These are phyloP conservation scores for Cyphellophora europaea DNA, from an alignment of 2,329 filamentous ascomycete genomes.

Conservation along the genomic window DNA sequence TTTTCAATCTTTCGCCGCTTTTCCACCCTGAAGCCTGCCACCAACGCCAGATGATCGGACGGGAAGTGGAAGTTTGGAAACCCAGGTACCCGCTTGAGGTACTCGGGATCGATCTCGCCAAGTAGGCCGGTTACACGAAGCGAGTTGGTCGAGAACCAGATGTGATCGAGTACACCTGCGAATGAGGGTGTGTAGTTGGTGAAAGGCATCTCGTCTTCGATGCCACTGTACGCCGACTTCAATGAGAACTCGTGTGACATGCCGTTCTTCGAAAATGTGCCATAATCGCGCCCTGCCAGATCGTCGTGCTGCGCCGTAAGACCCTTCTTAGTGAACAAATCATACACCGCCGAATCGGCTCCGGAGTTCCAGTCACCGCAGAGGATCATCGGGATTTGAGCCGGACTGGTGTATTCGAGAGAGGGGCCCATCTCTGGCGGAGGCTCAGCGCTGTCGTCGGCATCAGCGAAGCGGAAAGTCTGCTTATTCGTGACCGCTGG, in stretches of 20 bases:
- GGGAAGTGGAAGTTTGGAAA: conserved; percentile 95
- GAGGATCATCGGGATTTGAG: conserved; percentile 81
- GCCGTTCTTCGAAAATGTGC: conserved; percentile 83
- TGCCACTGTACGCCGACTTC: conserved; percentile 77
- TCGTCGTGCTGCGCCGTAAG: conserved; percentile 73
- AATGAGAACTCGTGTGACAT: conserved; percentile 92
- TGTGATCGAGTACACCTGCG: conserved; percentile 85
- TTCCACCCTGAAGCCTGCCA: conserved; percentile 85
- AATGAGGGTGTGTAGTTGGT: conserved; percentile 98
- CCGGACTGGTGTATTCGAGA: conserved; percentile 74
- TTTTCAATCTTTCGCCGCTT: conserved; percentile 69
- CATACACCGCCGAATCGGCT: conserved; percentile 78
- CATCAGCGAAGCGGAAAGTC: conserved; percentile 41
- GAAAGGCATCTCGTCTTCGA: conserved; percentile 71
- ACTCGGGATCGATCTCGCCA: conserved; percentile 75
- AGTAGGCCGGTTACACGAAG: conserved; percentile 76
- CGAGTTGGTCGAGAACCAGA: conserved; percentile 92
- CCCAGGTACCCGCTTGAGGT: conserved; percentile 76
- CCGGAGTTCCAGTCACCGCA: conserved; percentile 96
- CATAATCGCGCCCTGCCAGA: conserved; percentile 72
- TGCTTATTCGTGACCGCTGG: conserved; percentile 74
- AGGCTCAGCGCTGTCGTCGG: conserved; percentile 41
- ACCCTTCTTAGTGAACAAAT: conserved; percentile 72
- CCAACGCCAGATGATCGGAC: conserved; percentile 81
- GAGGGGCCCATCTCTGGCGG: conserved; percentile 65